Evolutionary conservation across 225 moss, liverwort and hornwort genomes (phyloP).

Genomic region (Lunularia cruciata): DNA sequence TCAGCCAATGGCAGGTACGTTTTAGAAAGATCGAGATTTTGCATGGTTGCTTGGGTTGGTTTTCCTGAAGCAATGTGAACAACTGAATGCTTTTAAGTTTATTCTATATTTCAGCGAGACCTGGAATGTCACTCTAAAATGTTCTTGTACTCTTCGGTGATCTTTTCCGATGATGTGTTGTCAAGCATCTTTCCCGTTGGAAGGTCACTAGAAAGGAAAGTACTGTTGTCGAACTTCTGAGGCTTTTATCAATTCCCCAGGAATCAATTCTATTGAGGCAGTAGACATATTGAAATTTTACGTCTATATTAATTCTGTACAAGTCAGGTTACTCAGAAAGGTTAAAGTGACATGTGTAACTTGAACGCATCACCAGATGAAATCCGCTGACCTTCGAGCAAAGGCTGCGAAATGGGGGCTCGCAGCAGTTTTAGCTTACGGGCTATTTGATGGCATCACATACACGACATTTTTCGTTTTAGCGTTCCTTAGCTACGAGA

Average conservation of each 20-base stretch:
- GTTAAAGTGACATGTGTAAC: neutral
- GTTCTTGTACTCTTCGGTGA: neutral
- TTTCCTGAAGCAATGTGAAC: neutral
- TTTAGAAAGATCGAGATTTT: neutral
- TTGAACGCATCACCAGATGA: constrained; percentile 48
- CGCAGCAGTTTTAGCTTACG: constrained; percentile 94
- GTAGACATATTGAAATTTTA: neutral
- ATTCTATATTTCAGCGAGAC: neutral
- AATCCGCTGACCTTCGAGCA: constrained; percentile 69
- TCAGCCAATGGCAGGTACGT: constrained; percentile 43
- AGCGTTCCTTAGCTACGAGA: constrained; percentile 94
- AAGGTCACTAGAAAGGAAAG: neutral
- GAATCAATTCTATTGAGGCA: neutral
- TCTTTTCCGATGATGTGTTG: too few relatives aligned
- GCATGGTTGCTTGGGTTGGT: neutral
- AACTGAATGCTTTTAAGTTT: neutral
- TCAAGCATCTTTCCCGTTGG: neutral
- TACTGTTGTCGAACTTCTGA: neutral
- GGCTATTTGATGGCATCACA: constrained; percentile 93
- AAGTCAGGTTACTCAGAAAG: too few relatives aligned
- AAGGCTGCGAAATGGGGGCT: constrained; percentile 91
- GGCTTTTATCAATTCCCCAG: too few relatives aligned
- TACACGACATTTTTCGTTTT: constrained; percentile 93
- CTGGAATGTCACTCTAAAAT: neutral
- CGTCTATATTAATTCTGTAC: neutral